phyloP scores from a whole-genome alignment of 768 basidiomycete species.

The Kwoniella shandongensis region DNA sequence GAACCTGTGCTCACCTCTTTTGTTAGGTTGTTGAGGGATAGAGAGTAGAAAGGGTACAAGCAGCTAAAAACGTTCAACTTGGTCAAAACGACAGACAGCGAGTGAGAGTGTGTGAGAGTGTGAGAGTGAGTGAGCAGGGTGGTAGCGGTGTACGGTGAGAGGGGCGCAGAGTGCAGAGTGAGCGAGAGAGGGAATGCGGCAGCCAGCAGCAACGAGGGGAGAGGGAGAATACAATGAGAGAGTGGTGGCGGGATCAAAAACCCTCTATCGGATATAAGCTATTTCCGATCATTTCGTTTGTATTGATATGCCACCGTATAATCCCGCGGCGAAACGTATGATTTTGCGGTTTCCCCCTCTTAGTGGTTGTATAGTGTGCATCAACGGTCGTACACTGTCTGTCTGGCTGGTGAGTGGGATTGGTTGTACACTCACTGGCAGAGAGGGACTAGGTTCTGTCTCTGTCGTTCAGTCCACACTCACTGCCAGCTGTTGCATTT shows the following conservation, averaged over 20 bases:
- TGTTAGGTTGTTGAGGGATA: slow-evolving; percentile 8
- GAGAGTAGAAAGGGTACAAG: slow-evolving; percentile 6
- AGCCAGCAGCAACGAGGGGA: too few species aligned
- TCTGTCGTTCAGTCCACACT: too few species aligned
- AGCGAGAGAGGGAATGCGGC: too few species aligned
- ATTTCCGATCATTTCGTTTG: slow-evolving; percentile 21
- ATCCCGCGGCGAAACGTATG: slow-evolving; percentile 17
- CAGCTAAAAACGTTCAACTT: neutral
- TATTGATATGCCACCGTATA: slow-evolving; percentile 1
- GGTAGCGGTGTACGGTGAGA: slow-evolving; percentile 7
- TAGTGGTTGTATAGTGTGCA: too few species aligned
- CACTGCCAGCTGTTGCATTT: too few species aligned
- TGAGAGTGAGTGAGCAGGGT: neutral
- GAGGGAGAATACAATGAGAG: too few species aligned
- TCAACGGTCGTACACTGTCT: too few species aligned
- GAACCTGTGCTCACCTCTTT: slow-evolving; percentile 9
- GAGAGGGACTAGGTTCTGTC: too few species aligned
- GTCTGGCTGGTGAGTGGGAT: too few species aligned
- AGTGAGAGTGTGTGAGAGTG: neutral
- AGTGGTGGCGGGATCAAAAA: slow-evolving; percentile 12
- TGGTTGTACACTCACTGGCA: too few species aligned
- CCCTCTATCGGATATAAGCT: slow-evolving; percentile 16
- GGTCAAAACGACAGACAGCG: neutral
- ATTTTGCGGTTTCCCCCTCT: neutral
- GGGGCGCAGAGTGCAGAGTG: too few species aligned